These are phyloP conservation scores for Graphium sp. DNA, from an alignment of 2,329 filamentous ascomycete genomes.

Conservation along the genomic window DNA sequence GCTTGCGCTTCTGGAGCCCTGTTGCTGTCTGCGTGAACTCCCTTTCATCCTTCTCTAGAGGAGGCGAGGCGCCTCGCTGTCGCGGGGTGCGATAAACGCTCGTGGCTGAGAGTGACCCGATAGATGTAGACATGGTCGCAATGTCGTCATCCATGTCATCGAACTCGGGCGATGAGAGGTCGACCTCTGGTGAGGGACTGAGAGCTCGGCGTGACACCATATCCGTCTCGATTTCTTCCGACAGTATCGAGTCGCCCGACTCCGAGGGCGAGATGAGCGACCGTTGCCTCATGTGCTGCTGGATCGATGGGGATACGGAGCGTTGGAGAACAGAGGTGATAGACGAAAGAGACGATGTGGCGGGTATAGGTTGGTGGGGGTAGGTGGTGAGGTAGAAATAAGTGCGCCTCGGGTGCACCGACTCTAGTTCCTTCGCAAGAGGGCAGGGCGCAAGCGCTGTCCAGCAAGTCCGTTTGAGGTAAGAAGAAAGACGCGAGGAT, in stretches of 20 bases:
- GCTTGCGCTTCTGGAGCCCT: slow-evolving; percentile 54
- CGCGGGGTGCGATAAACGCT: slow-evolving; percentile 19
- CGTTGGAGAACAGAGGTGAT: no score
- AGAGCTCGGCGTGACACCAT: slow-evolving; percentile 58
- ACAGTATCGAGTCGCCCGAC: slow-evolving; percentile 6
- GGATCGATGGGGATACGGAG: slow-evolving; percentile 22
- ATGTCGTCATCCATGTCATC: slow-evolving; percentile 53
- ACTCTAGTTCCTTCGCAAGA: slow-evolving; percentile 80
- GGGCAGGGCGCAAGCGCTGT: slow-evolving; percentile 66
- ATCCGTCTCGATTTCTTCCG: slow-evolving; percentile 38
- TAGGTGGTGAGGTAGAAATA: slow-evolving; percentile 94
- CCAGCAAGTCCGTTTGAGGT: slow-evolving; percentile 76
- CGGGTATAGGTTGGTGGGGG: slow-evolving; percentile 66
- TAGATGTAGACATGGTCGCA: slow-evolving; percentile 42
- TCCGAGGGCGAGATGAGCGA: slow-evolving; percentile 14
- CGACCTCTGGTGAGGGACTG: slow-evolving; percentile 85
- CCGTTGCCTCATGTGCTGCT: no score
- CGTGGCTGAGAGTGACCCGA: slow-evolving; percentile 42
- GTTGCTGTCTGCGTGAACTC: slow-evolving; percentile 95
- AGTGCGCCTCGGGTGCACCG: slow-evolving; percentile 81
- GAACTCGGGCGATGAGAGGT: slow-evolving; percentile 74
- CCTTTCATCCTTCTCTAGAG: slow-evolving; percentile 83
- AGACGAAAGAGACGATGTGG: slow-evolving; percentile 2
- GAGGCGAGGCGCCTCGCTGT: slow-evolving; percentile 61
- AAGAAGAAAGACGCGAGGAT: slow-evolving; percentile 77